phyloP scores from a whole-genome alignment of 768 basidiomycete genomes.

The Lactarius psammicola region DNA sequence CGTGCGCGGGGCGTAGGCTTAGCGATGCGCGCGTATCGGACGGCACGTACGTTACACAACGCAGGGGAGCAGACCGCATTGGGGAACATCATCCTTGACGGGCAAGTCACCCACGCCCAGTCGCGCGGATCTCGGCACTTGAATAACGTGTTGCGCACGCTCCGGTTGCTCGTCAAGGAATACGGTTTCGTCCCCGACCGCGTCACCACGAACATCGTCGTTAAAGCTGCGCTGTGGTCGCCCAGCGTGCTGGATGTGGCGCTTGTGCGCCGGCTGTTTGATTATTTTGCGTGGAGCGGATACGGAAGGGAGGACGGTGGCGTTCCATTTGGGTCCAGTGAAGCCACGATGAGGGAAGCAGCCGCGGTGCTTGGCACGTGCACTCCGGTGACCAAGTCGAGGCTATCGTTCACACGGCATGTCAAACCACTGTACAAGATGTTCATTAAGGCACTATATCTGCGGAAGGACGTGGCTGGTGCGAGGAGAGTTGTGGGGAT shows the following conservation, averaged over 20 bases:
- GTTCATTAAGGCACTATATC: conserved; percentile 27
- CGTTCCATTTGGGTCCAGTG: conserved; percentile 21
- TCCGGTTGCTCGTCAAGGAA: conserved; percentile 43
- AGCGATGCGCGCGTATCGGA: conserved; percentile 11
- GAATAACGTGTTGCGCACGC: conserved; percentile 41
- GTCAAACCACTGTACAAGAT: conserved; percentile 27
- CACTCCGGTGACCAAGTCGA: conserved; percentile 7
- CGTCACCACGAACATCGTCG: conserved; percentile 65
- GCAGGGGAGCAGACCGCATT: conserved; percentile 39
- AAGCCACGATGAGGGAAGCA: conserved; percentile 13
- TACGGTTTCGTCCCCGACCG: conserved; percentile 61
- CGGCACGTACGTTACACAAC: conserved; percentile 34
- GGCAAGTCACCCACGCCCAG: conserved; percentile 36
- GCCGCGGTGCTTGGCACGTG: conserved; percentile 18
- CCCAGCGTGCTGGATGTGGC: conserved; percentile 41
- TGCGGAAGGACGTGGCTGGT: conserved; percentile 24
- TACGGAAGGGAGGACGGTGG: conserved; percentile 42
- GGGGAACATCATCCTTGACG: conserved; percentile 59
- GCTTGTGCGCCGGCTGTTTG: conserved; percentile 58
- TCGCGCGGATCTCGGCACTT: conserved; percentile 46
- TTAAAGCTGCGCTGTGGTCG: conserved; percentile 61
- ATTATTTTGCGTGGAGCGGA: conserved; percentile 57
- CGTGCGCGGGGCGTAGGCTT: conserved; percentile 14
- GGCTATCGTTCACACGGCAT: conserved; percentile 24
- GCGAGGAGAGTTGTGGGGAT: conserved; percentile 26